Evolutionary conservation across 208 protist genomes (phyloP), one percentile per base, ranked within the genome.

Genomic region (Acanthamoeba sp.): DNA sequence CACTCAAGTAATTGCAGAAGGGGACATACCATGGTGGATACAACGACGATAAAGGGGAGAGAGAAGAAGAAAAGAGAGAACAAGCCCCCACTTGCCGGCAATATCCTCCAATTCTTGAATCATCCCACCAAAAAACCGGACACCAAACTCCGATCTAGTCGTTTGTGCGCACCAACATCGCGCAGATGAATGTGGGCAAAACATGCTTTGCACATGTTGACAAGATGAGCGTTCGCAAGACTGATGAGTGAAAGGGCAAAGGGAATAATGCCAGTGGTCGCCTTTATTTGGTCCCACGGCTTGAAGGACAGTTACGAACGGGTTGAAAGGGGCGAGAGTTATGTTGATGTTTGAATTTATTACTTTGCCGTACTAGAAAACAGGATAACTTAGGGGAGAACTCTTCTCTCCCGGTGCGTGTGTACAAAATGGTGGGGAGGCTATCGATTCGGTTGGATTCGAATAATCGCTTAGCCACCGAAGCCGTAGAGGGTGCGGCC

Each of bases 401-500:
- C 66, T 76, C 66, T 76, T 76, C 66, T 42, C 66, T 76, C 66
- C 66, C 66, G 66, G 66, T 5, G 10, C 12, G 16, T 76, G 66
- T 76, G 12, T 40, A 76, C 66, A 76, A 34, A 69, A 62, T n/a
- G n/a, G n/a, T n/a, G 45, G 55, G 55, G 55, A n/a, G 24, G 55
- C 55, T 62, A 7, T 62, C 3, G 66, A 32, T 9, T 3, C 14
- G 1, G 10, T 52, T 52, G 12, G 45, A 52, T 52, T 52, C n/a
- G n/a, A n/a, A n/a, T n/a, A n/a, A n/a, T n/a, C 45, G 38, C 42
- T 97, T 97, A 98, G 82, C 95, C 96, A 66, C 97, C 98, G 98
- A 99, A 99, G 93, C 98, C 98, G 97, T 99, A 99, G 52, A 99
- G 97, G 82, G 98, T 99, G 94, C 98, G 95, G 85, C 98, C 98